Percentiles rank a stretch among this genome's conserved stretches.
Conservation (phyloP, 1,284 basidiomycete genomes). For the Cryptococcus floricola region DNA sequence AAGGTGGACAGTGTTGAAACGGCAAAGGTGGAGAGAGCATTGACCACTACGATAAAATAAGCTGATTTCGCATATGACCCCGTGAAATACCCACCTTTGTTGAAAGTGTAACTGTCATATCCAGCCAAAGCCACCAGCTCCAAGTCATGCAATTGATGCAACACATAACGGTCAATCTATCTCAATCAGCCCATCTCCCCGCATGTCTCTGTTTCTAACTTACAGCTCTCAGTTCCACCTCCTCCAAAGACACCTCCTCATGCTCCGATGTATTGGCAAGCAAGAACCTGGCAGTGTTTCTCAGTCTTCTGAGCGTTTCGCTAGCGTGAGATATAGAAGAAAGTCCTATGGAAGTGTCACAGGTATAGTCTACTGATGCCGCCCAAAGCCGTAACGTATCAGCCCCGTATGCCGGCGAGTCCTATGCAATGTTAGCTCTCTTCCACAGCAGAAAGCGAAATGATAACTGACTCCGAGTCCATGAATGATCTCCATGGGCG, state of each 20-base stretch:
- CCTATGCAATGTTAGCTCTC: conserved; percentile 49
- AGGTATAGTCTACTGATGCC: conserved; percentile 84
- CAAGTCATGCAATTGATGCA: conserved; percentile 74
- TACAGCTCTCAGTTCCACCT: conserved; percentile 61
- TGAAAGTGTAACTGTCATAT: conserved; percentile 76
- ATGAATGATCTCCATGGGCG: conserved; percentile 73
- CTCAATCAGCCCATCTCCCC: conserved; percentile 4
- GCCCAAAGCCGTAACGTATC: conserved; percentile 90
- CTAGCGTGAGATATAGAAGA: conserved; percentile 71
- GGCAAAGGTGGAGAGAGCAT: conserved; percentile 49
- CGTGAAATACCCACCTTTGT: conserved; percentile 59
- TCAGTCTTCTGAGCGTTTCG: conserved; percentile 77
- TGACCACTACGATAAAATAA: conserved; percentile 41
- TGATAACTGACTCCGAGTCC: conserved; percentile 66
- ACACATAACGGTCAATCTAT: conserved; percentile 77
- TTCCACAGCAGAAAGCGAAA: background rate
- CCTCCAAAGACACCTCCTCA: background rate
- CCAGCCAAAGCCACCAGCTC: conserved; percentile 64
- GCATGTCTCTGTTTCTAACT: conserved; percentile 29
- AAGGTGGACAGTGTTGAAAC: conserved; percentile 55
- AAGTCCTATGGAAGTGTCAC: conserved; percentile 80
- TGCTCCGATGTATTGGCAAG: conserved; percentile 68
- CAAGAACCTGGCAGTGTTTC: conserved; percentile 86
- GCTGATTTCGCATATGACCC: background rate
- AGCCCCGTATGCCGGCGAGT: conserved; percentile 75